Percentiles rank a stretch among this genome's conserved stretches.
Conservation (phyloP, 495 filamentous ascomycete species). For the Podospora pseudocomata region DNA sequence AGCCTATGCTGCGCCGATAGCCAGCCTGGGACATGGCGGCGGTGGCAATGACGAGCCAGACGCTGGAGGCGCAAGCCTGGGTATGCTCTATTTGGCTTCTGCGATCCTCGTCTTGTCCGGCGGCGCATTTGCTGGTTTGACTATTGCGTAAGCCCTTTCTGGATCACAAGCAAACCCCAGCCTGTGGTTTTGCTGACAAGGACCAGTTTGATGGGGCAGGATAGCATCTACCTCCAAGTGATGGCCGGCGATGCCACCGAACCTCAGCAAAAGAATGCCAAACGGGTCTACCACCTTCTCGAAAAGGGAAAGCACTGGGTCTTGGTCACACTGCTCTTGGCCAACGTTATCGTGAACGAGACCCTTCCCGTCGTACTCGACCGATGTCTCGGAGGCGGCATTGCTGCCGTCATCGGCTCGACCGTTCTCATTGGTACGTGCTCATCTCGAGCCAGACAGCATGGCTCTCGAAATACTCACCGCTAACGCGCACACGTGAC, state of each 20-base stretch:
- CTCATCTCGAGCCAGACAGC: not conserved
- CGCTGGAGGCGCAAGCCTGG: constrained; percentile 39
- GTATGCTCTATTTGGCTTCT: constrained; percentile 45
- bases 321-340: constrained; percentile 87
- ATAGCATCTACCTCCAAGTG: constrained; percentile 96
- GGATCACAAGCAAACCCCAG: not conserved
- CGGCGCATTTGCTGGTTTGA: constrained; percentile 94
- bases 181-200: constrained; percentile 16
- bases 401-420: constrained; percentile 88
- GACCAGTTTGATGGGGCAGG: constrained; percentile 70
- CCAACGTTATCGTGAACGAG: constrained; percentile 98
- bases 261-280: constrained; percentile 76
- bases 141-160: constrained; percentile 63
- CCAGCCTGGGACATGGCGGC: constrained; percentile 21
- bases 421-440: constrained; percentile 85
- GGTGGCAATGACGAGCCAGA: constrained; percentile 36
- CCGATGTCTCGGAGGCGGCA: constrained; percentile 87
- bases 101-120: constrained; percentile 72
- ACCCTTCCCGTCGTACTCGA: constrained; percentile 94
- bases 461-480: not conserved
- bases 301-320: constrained; percentile 97
- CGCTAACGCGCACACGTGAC: not conserved
- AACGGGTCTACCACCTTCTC: constrained; percentile 72
- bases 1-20: constrained; percentile 33
- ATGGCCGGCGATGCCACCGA: constrained; percentile 73